These are phyloP conservation scores for Bretschneidera sinensis DNA, from an alignment of 345 rosid genomes.

Conservation along the genomic window DNA sequence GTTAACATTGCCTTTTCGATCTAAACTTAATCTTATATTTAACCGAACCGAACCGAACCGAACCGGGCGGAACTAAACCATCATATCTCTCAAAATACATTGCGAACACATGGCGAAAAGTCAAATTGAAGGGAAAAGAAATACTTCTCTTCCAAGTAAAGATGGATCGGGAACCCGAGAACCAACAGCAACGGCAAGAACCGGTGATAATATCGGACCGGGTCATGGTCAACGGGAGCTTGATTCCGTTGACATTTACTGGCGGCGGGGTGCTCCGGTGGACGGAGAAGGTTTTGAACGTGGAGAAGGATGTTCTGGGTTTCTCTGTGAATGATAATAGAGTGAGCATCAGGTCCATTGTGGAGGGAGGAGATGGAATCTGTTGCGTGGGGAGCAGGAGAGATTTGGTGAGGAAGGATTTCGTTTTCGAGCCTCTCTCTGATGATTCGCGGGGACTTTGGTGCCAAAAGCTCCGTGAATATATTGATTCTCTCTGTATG, in stretches of 20 bases:
- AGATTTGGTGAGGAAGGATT: conserved; percentile 53
- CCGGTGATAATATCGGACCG: conserved; percentile 35
- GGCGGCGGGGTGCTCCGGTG: conserved; percentile 53
- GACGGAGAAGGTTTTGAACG: conserved; percentile 37
- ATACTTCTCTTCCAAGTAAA: background rate
- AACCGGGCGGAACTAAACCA: background rate
- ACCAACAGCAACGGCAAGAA: background rate
- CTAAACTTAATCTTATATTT: too few relatives aligned
- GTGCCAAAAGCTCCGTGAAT: conserved; percentile 55
- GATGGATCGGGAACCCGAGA: conserved; percentile 31
- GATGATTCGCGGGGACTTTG: conserved; percentile 53
- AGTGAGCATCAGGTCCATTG: conserved; percentile 48
- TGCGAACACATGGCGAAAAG: background rate
- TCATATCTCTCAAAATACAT: background rate
- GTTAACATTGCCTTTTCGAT: too few relatives aligned
- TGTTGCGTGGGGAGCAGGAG: conserved; percentile 46
- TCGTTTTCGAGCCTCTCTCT: conserved; percentile 64
- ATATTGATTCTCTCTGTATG: conserved; percentile 61
- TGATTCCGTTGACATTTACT: conserved; percentile 39
- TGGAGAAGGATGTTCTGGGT: conserved; percentile 65
- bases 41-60: background rate
- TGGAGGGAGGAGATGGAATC: conserved; percentile 34
- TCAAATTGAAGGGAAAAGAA: background rate
- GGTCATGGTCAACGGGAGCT: conserved; percentile 41
- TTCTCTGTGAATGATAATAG: conserved; percentile 47